Evolutionary conservation across 495 filamentous ascomycete genomes (phyloP), one percentile per base, ranked within the genome.

Genomic region (Collariella sp.): DNA sequence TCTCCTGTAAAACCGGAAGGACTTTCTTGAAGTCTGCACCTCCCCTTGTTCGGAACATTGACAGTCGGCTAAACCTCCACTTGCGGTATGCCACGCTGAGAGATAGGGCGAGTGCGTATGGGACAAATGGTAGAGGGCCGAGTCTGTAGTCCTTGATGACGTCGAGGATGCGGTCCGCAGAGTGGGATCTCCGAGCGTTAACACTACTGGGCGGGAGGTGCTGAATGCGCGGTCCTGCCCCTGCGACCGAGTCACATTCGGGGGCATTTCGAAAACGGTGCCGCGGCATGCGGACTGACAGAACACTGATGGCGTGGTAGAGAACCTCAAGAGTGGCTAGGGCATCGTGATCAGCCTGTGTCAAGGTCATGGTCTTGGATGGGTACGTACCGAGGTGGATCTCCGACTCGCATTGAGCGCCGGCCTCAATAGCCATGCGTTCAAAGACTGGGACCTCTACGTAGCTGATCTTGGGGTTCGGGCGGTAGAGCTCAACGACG

Each of bases 31-130:
- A 77, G 15, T 81, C 78, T 39, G 72, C 69, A 43, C 77, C 81
- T 10, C 82, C 83, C 16, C 85, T 76, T 18, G 74, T 75, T 43
- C 79, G 76, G 55, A 84, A 82, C 61, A 84, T 82, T 26, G 79
- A 77, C 1, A 86, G 62, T 18, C 74, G 81, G 51, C 81, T 84
- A 48, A 82, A 80, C 12, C 84, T 79, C 70, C 85, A 81, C 59
- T 86, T 83, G 31, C 83, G 78, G 56, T 89, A 90, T 10, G 80
- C 79, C 4, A 88, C 83, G 16, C 80, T 81, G 45, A 90, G 74
- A 0, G 84, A 81, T 3, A 90, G 67, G 0, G 82, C 76, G 1
- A 87, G 66, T 0, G 81, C 80, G 52, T 88, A 88, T 0, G 85
- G 82, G 7, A 88, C 72, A 38, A 88, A 77, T 1, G 86, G 84